Conservation (phyloP, 2,329 filamentous ascomycete genomes). For the Curvularia spicifera region DNA sequence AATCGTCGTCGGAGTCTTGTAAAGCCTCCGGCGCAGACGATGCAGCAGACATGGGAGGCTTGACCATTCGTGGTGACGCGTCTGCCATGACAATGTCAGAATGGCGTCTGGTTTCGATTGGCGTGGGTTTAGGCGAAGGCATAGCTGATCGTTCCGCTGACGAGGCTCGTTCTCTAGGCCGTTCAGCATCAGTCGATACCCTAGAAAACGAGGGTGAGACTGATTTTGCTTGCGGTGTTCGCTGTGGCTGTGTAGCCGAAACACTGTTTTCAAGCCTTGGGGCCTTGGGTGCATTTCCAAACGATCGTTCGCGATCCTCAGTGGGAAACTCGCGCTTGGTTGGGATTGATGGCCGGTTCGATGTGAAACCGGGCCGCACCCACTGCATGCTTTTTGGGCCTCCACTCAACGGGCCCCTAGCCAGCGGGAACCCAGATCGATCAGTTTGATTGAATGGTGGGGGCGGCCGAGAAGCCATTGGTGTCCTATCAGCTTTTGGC, state of each 20-base stretch:
- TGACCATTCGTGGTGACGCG: constrained; percentile 35
- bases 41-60: constrained; percentile 38
- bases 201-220: constrained; percentile 31
- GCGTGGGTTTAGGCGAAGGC: constrained; percentile 34
- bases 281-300: constrained; percentile 43
- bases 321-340: constrained; percentile 54
- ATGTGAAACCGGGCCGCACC: constrained; percentile 51
- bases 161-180: constrained; percentile 29
- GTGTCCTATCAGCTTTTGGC: constrained; percentile 47
- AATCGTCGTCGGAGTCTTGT: constrained; percentile 55
- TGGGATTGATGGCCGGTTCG: constrained; percentile 47
- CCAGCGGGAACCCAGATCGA: constrained; percentile 34
- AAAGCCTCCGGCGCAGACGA: constrained; percentile 43
- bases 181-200: constrained; percentile 23
- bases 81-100: constrained; percentile 48
- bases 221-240: constrained; percentile 32
- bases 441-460: constrained; percentile 40
- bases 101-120: constrained; percentile 41
- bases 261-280: constrained; percentile 40
- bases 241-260: constrained; percentile 27
- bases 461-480: constrained; percentile 40
- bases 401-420: constrained; percentile 43
- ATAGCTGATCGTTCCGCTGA: constrained; percentile 31
- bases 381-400: constrained; percentile 51
- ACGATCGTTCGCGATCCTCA: constrained; percentile 52